Percentiles rank a stretch among this genome's conserved stretches.
Evolutionary conservation across 495 filamentous ascomycete genomes (phyloP).

Genomic region (Elasticomyces elasticus): DNA sequence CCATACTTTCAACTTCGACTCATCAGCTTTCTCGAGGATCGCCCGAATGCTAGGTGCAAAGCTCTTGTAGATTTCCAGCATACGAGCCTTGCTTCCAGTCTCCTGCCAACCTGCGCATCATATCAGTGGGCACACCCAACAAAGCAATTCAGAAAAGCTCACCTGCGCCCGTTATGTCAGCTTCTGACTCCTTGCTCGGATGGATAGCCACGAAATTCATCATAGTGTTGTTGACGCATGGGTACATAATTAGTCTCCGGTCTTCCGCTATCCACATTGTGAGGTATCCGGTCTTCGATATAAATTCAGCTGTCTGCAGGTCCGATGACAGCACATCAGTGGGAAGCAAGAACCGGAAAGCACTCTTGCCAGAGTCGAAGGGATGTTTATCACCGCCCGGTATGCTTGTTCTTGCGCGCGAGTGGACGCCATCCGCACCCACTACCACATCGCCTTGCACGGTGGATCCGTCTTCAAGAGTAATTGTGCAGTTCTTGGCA

Average conservation of each 20-base stretch:
- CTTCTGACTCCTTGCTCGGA: constrained; percentile 37
- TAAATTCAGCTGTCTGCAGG: constrained; percentile 30
- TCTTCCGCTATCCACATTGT: constrained; percentile 43
- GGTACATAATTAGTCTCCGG: constrained; percentile 50
- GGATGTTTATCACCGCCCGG: constrained; percentile 30
- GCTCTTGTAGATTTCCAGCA: constrained; percentile 42
- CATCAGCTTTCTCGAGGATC: constrained; percentile 41
- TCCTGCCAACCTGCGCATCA: constrained; percentile 38
- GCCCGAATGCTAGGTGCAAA: constrained; percentile 40
- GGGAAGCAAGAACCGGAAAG: constrained; percentile 52
- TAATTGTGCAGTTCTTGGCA: constrained; percentile 34
- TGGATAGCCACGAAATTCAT: constrained; percentile 55
- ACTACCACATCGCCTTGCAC: constrained; percentile 26
- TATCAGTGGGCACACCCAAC: background rate
- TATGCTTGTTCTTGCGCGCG: constrained; percentile 11
- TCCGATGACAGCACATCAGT: constrained; percentile 31
- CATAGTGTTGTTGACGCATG: constrained; percentile 42
- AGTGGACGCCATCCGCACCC: constrained; percentile 31
- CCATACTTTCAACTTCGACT: constrained; percentile 48
- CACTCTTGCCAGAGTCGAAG: constrained; percentile 44
- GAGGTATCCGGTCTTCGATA: constrained; percentile 36
- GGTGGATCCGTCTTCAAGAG: constrained; percentile 15
- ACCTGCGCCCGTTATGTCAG: constrained; percentile 3
- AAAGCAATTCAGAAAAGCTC: background rate
- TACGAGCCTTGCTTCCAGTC: constrained; percentile 34